phyloP scores from a whole-genome alignment of 2,329 filamentous ascomycete genomes.

The Zalaria sp. region DNA sequence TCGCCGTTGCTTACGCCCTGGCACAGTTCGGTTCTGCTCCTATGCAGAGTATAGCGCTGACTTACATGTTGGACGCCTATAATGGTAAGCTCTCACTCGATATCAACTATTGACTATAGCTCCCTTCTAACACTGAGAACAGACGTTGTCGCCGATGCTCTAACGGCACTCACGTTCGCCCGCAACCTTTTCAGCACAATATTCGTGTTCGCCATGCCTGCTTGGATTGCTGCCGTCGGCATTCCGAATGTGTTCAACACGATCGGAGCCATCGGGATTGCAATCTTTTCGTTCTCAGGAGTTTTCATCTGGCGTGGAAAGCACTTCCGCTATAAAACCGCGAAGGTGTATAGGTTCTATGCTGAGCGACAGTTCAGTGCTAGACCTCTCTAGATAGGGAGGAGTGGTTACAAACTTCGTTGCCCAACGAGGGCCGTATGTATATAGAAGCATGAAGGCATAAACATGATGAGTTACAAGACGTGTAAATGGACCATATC shows the following conservation, averaged over 20 bases:
- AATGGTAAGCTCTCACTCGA: slow-evolving; percentile 15
- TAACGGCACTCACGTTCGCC: slow-evolving; percentile 31
- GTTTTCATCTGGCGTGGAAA: slow-evolving; percentile 23
- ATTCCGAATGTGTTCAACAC: slow-evolving; percentile 27
- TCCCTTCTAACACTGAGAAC: not conserved
- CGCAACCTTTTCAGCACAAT: slow-evolving; percentile 30
- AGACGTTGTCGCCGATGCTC: slow-evolving; percentile 32
- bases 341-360: slow-evolving; percentile 21
- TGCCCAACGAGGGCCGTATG: no score
- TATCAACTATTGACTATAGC: not conserved
- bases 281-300: slow-evolving; percentile 14
- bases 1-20: slow-evolving; percentile 24
- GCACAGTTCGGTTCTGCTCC: slow-evolving; percentile 22
- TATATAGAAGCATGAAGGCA: no score
- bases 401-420: no score
- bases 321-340: slow-evolving; percentile 16
- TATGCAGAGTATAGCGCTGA: slow-evolving; percentile 20
- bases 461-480: no score
- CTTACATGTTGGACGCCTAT: slow-evolving; percentile 26
- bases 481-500: no score
- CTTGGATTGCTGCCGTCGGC: slow-evolving; percentile 26
- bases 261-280: slow-evolving; percentile 21
- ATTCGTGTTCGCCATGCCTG: slow-evolving; percentile 32
- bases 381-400: slow-evolving; percentile 8
- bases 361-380: slow-evolving; percentile 18